Conservation (phyloP, 495 filamentous ascomycete genomes). For the Xylaria nigripes region DNA sequence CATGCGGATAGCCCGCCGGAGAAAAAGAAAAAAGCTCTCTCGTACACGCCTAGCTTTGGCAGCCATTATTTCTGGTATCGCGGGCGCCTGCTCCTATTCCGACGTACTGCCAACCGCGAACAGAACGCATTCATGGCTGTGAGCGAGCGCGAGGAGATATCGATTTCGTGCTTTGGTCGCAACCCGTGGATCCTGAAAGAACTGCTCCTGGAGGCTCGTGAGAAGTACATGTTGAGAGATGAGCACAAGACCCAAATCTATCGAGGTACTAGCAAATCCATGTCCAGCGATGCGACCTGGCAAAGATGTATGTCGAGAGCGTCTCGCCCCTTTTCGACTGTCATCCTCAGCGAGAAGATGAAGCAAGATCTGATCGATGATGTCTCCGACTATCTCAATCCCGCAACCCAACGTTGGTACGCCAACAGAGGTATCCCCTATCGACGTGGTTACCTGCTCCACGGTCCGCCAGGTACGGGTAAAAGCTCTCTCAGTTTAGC, state of each 20-base stretch:
- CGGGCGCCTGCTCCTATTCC: constrained; percentile 48
- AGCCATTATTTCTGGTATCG: constrained; percentile 60
- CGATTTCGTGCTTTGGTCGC: constrained; percentile 58
- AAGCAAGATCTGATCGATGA: constrained; percentile 72
- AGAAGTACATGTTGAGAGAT: constrained; percentile 49
- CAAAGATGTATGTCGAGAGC: constrained; percentile 51
- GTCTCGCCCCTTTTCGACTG: constrained; percentile 73
- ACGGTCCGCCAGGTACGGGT: constrained; percentile 80
- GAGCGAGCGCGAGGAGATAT: constrained; percentile 51
- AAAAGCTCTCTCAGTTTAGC: constrained; percentile 56
- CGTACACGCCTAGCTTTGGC: constrained; percentile 58
- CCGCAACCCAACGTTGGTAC: constrained; percentile 70
- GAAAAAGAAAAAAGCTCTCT: constrained; percentile 51
- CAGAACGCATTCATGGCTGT: constrained; percentile 20
- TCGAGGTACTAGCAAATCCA: constrained; percentile 40
- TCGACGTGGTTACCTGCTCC: constrained; percentile 81
- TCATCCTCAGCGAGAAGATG: constrained; percentile 68
- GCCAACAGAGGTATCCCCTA: constrained; percentile 64
- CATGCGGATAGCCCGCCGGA: constrained; percentile 33
- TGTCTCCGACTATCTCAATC: constrained; percentile 82
- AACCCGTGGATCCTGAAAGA: constrained; percentile 57
- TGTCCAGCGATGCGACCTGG: constrained; percentile 34
- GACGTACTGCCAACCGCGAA: constrained; percentile 32
- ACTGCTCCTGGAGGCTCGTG: constrained; percentile 56
- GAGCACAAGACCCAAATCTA: constrained; percentile 59